These are phyloP conservation scores for Naganishia randhawae DNA, from an alignment of 768 basidiomycete species.

Conservation along the genomic window DNA sequence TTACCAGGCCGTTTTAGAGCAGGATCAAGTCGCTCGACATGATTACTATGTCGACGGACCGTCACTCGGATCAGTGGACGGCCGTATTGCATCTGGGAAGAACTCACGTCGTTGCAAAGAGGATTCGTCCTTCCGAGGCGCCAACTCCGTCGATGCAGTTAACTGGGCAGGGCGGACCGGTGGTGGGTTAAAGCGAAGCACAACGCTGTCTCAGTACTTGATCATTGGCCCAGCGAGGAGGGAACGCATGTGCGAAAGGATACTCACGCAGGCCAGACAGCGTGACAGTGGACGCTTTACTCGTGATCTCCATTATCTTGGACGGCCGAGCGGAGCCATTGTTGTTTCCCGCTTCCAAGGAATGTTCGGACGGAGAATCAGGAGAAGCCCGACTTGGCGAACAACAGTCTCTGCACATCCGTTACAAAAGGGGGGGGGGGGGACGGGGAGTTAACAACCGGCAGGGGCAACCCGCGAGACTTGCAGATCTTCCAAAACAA, in stretches of 20 bases:
- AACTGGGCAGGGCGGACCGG: constrained; percentile 48
- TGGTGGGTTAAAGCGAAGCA: no score
- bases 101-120: constrained; percentile 71
- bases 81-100: not conserved
- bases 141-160: constrained; percentile 84
- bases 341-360: not conserved
- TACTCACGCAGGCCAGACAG: constrained; percentile 46
- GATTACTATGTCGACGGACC: constrained; percentile 60
- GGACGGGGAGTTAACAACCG: not conserved
- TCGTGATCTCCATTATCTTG: constrained; percentile 12
- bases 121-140: constrained; percentile 76
- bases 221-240: no score
- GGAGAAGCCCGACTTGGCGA: constrained; percentile 24
- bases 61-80: not conserved
- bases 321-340: constrained; percentile 9
- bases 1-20: constrained; percentile 87
- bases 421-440: not conserved
- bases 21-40: constrained; percentile 82
- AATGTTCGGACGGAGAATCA: not conserved
- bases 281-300: constrained; percentile 37
- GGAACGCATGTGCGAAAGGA: no score
- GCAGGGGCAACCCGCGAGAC: constrained; percentile 2
- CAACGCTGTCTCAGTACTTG: no score
- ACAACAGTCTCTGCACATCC: constrained; percentile 29
- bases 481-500: constrained; percentile 78